Conservation (phyloP, 805 yeast genomes). For the Candida succiphila region DNA sequence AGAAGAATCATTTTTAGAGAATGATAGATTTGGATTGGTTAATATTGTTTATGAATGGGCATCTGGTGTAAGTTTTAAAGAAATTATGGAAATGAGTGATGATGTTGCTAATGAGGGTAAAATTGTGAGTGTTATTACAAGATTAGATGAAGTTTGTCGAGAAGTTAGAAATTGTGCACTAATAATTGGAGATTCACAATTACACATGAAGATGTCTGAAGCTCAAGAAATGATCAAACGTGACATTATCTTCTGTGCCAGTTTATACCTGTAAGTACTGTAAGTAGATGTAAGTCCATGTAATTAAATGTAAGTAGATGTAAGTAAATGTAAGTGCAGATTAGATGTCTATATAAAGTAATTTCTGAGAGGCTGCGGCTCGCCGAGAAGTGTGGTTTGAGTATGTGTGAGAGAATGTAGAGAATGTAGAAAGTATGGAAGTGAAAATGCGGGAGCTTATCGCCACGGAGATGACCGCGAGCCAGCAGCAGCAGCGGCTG, state of each 20-base stretch:
- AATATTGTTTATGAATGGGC: constrained; percentile 99
- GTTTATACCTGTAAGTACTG: constrained; percentile 71
- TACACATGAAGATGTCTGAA: constrained; percentile 79
- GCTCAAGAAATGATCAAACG: constrained; percentile 95
- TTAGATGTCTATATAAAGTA: too few species aligned
- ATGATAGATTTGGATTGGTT: constrained; percentile 80
- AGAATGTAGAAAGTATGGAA: too few species aligned
- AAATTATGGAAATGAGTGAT: constrained; percentile 84
- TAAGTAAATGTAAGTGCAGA: too few species aligned
- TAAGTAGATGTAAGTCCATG: too few species aligned
- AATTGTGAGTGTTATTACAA: constrained; percentile 88
- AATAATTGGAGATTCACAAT: constrained; percentile 86
- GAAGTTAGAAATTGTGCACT: constrained; percentile 91
- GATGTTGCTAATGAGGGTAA: constrained; percentile 71
- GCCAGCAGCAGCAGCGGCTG: too few species aligned
- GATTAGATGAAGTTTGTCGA: constrained; percentile 90
- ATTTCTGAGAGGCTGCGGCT: too few species aligned
- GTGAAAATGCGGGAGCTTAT: too few species aligned
- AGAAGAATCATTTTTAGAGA: constrained; percentile 75
- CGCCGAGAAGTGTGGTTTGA: too few species aligned
- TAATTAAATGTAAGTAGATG: too few species aligned
- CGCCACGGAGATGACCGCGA: too few species aligned
- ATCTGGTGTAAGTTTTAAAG: constrained; percentile 82
- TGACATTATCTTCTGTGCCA: constrained; percentile 95
- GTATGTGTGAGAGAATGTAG: too few species aligned